These are phyloP conservation scores for Elsinoe fawcettii DNA, from an alignment of 2,329 filamentous ascomycete genomes.

Conservation along the genomic window DNA sequence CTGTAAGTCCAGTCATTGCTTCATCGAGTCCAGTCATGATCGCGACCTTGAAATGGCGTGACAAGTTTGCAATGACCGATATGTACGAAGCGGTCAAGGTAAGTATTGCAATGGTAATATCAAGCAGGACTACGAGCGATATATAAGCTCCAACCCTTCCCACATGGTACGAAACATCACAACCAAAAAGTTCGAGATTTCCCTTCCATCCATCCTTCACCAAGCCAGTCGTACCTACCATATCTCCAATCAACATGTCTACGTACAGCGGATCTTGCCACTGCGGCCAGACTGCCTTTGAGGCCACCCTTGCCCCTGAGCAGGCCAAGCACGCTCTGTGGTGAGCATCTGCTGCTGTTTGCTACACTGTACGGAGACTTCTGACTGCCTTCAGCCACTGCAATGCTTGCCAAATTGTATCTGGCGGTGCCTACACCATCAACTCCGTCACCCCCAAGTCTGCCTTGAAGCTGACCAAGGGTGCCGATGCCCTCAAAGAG, in stretches of 20 bases:
- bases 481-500: slow-evolving; percentile 40
- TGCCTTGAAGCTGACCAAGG: slow-evolving; percentile 45
- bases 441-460: slow-evolving; percentile 47
- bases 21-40: not conserved
- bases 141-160: not conserved
- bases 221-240: not conserved
- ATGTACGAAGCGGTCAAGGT: not conserved
- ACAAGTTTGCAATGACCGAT: not conserved
- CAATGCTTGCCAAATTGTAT: slow-evolving; percentile 49
- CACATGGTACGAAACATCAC: not conserved
- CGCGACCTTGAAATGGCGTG: not conserved
- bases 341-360: too few species aligned
- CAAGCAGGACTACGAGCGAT: not conserved
- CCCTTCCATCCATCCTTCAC: too few species aligned
- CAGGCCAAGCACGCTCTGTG: slow-evolving; percentile 40
- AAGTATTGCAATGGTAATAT: not conserved
- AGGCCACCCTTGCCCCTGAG: slow-evolving; percentile 41
- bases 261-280: slow-evolving; percentile 47
- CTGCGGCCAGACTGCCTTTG: slow-evolving; percentile 48
- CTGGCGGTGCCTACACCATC: slow-evolving; percentile 45
- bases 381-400: too few species aligned
- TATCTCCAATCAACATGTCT: slow-evolving; percentile 32
- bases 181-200: not conserved
- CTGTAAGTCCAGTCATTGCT: not conserved
- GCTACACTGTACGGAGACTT: too few species aligned